These are phyloP conservation scores for Tuber umbilicatum DNA, from an alignment of 495 filamentous ascomycete genomes.

Conservation along the genomic window DNA sequence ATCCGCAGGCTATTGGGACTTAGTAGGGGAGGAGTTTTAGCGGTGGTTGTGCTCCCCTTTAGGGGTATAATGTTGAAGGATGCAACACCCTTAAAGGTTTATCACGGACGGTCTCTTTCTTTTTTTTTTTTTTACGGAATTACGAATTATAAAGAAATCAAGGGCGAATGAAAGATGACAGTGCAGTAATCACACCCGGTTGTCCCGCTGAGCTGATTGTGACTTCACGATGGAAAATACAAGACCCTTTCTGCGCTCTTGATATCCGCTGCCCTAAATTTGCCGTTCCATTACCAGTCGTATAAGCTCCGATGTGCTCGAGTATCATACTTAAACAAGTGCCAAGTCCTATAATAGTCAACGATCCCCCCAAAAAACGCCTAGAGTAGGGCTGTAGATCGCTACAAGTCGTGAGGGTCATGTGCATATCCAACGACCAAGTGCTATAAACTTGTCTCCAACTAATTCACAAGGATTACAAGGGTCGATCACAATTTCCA, in stretches of 20 bases:
- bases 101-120: neutral
- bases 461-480: neutral
- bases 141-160: neutral
- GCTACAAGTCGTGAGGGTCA: neutral
- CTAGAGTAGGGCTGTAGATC: too few species aligned
- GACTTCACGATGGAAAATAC: neutral
- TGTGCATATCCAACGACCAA: neutral
- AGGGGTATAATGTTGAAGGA: neutral
- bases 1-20: slow-evolving; percentile 52
- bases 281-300: neutral
- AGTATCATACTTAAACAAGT: neutral
- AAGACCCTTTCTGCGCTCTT: neutral
- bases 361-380: neutral
- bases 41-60: neutral
- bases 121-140: neutral
- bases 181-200: neutral
- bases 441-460: neutral
- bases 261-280: neutral
- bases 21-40: neutral
- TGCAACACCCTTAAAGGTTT: neutral
- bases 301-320: neutral
- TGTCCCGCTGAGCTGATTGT: neutral
- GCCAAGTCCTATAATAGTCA: neutral
- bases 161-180: neutral
- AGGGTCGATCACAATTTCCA: neutral